Evolutionary conservation across 164 flowering plant genomes (phyloP).

Genomic region (Umbellularia californica): DNA sequence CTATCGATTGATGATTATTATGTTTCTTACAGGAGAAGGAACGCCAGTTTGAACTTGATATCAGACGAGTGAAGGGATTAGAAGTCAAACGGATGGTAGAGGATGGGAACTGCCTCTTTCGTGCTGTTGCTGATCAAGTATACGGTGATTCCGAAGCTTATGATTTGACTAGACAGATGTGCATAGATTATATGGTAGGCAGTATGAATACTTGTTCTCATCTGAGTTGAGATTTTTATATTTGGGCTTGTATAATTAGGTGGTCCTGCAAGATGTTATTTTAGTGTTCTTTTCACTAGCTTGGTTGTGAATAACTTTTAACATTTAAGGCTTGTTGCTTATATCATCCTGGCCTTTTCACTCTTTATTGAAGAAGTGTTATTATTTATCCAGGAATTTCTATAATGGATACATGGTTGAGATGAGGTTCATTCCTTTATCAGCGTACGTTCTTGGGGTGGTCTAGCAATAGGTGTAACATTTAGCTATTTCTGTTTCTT

Average conservation of each 20-base stretch:
- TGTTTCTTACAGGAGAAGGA: slow-evolving; percentile 71
- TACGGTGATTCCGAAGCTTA: slow-evolving; percentile 87
- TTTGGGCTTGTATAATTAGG: no score
- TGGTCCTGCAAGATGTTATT: no score
- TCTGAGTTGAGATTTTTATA: background rate
- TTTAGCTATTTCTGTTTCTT: slow-evolving; percentile 11
- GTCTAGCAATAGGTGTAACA: background rate
- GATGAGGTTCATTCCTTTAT: background rate
- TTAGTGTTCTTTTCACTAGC: no score
- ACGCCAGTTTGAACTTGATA: slow-evolving; percentile 85
- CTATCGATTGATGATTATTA: no score
- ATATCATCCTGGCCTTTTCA: no score
- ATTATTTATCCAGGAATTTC: no score
- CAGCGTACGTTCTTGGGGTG: background rate
- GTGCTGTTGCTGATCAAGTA: slow-evolving; percentile 99
- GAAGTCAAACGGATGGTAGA: slow-evolving; percentile 87
- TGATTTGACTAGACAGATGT: slow-evolving; percentile 89
- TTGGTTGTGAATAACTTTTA: no score
- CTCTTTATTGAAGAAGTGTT: no score
- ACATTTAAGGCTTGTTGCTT: no score
- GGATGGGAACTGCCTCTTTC: slow-evolving; percentile 98
- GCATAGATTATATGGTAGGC: slow-evolving; percentile 97
- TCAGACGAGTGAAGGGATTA: slow-evolving; percentile 71
- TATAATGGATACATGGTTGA: background rate
- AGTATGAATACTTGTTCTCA: background rate